Evolutionary conservation across 164 flowering plant genomes (phyloP), one percentile per base, ranked within the genome.

Genomic region (Warburgia ugandensis): DNA sequence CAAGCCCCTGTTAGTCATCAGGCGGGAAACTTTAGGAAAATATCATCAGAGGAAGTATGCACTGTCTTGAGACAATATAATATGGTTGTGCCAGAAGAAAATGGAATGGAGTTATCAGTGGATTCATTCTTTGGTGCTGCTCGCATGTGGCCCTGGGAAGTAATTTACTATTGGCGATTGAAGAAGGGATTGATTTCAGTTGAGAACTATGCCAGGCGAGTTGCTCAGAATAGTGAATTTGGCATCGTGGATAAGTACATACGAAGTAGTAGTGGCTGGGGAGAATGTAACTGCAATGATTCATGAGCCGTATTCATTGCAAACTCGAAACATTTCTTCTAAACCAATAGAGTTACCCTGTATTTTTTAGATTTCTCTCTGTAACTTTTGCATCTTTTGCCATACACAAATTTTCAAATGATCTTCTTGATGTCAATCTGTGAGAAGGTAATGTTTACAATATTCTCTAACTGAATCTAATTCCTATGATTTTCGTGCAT

Each of bases 261-360:
- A 9, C 75, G 86, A 68, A 70, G 82, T 69, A 75, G 78, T 32
- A 75, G 78, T 55, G 80, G 81, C 11, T 79, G 81, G 81, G 72
- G 61, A 56, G 77, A 77, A 56, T 23, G 56, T 45, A 28, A 21
- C 48, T 50, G 56, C 23, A 64, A 48, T 10, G 50, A 47, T 31
- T 29, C 32, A 44, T 62, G 48, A 70, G n/a, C n/a, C n/a, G n/a
- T n/a, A n/a, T n/a, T n/a, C n/a, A n/a, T n/a, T n/a, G n/a, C n/a
- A n/a, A n/a, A n/a, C n/a, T n/a, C n/a, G n/a, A n/a, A n/a, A n/a
- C n/a, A n/a, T n/a, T n/a, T n/a, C n/a, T n/a, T n/a, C n/a, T n/a
- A n/a, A n/a, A n/a, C n/a, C n/a, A n/a, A n/a, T n/a, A n/a, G n/a
- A n/a, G n/a, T n/a, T n/a, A n/a, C n/a, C n/a, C n/a, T n/a, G n/a